These are phyloP conservation scores for Hypoxylon rickii DNA, from an alignment of 495 filamentous ascomycete genomes.

Conservation along the genomic window DNA sequence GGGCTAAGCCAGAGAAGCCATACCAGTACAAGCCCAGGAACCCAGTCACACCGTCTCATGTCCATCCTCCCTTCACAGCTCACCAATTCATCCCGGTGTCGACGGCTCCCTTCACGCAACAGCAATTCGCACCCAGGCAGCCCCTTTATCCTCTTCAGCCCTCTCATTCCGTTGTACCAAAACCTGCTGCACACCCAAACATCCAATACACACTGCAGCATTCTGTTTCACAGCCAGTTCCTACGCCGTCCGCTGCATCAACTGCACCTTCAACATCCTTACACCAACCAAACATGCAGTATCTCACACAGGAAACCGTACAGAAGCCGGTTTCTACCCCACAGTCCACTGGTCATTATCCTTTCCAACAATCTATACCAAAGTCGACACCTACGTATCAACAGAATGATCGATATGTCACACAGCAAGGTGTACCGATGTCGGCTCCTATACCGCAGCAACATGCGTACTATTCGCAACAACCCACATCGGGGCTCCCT, in stretches of 20 bases:
- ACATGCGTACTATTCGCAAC: slow-evolving; percentile 4
- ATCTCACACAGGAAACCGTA: not conserved
- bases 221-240: too few species aligned
- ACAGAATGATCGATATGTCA: slow-evolving; percentile 5
- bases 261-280: not conserved
- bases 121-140: slow-evolving; percentile 28
- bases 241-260: not conserved
- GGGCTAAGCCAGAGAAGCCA: slow-evolving; percentile 47
- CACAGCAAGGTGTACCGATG: slow-evolving; percentile 21
- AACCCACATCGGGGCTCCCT: not conserved
- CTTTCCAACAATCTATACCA: slow-evolving; percentile 6
- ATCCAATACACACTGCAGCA: too few species aligned
- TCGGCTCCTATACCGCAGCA: slow-evolving; percentile 15
- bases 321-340: not conserved
- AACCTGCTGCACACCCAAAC: too few species aligned
- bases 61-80: slow-evolving; percentile 41
- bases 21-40: slow-evolving; percentile 60
- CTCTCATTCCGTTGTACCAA: not conserved
- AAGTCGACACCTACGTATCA: not conserved
- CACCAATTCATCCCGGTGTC: slow-evolving; percentile 47
- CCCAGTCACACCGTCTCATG: slow-evolving; percentile 38
- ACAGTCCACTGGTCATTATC: not conserved
- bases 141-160: slow-evolving; percentile 18
- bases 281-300: not conserved
- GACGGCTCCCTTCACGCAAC: slow-evolving; percentile 17